Base-by-base conservation (phyloP, 2,329 filamentous ascomycete genomes). In the Botrytis hyacinthi region DNA sequence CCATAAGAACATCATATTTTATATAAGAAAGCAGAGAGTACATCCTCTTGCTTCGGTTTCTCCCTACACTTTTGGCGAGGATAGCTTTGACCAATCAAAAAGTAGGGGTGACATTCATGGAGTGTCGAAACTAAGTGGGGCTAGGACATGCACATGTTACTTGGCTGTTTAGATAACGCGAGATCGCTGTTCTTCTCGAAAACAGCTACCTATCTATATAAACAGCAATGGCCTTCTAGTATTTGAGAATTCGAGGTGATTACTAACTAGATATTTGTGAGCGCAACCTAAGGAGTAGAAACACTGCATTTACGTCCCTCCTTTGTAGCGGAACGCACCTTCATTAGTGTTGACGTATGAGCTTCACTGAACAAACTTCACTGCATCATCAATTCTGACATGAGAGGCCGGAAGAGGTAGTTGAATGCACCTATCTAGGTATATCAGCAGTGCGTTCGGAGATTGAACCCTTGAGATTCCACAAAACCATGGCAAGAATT, bases 61-160 rank as follows among this genome's bases (percentile, higher is more conserved):
- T 37, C 65, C 63, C 46, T 68, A 68, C 26, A 54, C 32, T 68
- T 40, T 68, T 68, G 65, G 46, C 48, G 66, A 57, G n/a, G 48
- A 20, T 26, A 57, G 37, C 35, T 57, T 32, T 57, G 66, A 32
- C 66, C 66, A 69, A 69, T 69, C 18, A 69, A 18, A 32, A 10
- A 0, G 18, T 42, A 69, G 48, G 40, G 22, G 66, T 69, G 66
- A 69, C 66, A 69, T 42, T 69, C 37, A 44, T 69, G n/a, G 18
- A 32, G 40, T 29, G 4, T 37, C 48, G 35, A 22, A 10, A 26
- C 48, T 37, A 68, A 68, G 48, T 57, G 66, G 48, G 48, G 35
- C 65, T n/a, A 10, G 10, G 35, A 18, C 35, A 40, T n/a, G 22
- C 35, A 18, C 10, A 68, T 54, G 46, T 29, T n/a, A 54, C 46